Evolutionary conservation across 805 yeast species (phyloP).

Genomic region (Ascoidea asiatica): DNA sequence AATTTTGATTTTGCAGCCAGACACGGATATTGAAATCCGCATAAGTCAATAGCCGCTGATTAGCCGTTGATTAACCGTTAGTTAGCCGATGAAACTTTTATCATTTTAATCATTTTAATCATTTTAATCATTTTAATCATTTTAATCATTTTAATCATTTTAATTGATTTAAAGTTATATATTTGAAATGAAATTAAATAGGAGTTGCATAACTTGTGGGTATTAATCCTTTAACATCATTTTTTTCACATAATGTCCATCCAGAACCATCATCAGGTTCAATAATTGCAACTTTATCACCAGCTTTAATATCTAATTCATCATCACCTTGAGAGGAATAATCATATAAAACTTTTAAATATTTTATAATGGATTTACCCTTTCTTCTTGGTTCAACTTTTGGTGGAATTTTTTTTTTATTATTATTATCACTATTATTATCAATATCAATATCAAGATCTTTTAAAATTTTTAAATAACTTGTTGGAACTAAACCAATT

Average conservation of each 20-base stretch:
- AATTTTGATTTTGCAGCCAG: too few species aligned
- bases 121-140: too few species aligned
- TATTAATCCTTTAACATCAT: constrained; percentile 53
- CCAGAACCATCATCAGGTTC: constrained; percentile 73
- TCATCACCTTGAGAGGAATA: constrained; percentile 69
- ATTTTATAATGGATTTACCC: constrained; percentile 47
- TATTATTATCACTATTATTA: background rate
- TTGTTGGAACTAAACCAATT: constrained; percentile 74
- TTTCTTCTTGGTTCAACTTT: constrained; percentile 71
- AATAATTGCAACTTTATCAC: constrained; percentile 59
- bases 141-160: too few species aligned
- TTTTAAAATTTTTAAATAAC: too few species aligned
- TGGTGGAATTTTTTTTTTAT: constrained; percentile 46
- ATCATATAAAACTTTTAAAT: constrained; percentile 59
- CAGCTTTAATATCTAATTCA: constrained; percentile 59
- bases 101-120: too few species aligned
- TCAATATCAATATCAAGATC: constrained; percentile 40
- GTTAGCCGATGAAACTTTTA: too few species aligned
- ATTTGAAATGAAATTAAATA: too few species aligned
- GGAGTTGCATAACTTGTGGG: constrained; percentile 52
- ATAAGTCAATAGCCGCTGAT: too few species aligned
- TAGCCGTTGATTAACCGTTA: too few species aligned
- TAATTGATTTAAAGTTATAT: too few species aligned
- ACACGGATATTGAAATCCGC: too few species aligned
- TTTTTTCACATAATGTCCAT: constrained; percentile 86